A percentile compares a stretch with the other conserved stretches of the same genome.
phyloP scores from a whole-genome alignment of 73 alveolate species.

The Blepharisma japonicum region DNA sequence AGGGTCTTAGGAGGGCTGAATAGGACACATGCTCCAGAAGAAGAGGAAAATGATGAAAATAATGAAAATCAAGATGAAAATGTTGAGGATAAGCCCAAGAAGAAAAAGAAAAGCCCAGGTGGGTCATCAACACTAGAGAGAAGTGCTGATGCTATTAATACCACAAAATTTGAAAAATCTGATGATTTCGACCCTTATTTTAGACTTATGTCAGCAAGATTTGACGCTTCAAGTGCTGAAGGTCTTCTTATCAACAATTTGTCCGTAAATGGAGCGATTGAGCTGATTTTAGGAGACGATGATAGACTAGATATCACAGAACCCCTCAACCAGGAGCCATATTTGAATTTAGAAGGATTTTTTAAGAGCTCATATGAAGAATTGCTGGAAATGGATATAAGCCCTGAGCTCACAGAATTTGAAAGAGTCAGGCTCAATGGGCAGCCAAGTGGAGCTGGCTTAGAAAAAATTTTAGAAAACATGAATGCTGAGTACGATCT shows the following conservation, averaged over 20 bases:
- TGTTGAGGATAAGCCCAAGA: not conserved
- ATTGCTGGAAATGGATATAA: not conserved
- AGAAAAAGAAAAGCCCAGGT: no score
- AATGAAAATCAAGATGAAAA: slow-evolving; percentile 2
- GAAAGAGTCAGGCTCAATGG: not conserved
- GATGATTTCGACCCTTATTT: not conserved
- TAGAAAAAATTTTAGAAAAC: not conserved
- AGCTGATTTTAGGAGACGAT: not conserved
- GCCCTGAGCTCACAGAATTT: not conserved
- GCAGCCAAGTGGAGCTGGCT: not conserved
- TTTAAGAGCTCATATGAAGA: not conserved
- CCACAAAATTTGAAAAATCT: not conserved
- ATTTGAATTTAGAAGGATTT: not conserved
- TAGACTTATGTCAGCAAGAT: not conserved
- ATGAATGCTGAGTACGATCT: not conserved
- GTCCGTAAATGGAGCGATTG: not conserved
- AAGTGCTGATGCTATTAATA: not conserved
- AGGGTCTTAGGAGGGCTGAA: not conserved
- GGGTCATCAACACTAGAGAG: not conserved
- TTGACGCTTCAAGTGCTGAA: not conserved
- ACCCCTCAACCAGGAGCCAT: not conserved
- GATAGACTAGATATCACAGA: not conserved
- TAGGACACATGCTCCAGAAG: not conserved
- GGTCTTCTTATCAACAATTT: not conserved
- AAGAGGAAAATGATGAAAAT: not conserved